Conservation (phyloP, 2,329 filamentous ascomycete genomes). For the Pseudogymnoascus sp. region DNA sequence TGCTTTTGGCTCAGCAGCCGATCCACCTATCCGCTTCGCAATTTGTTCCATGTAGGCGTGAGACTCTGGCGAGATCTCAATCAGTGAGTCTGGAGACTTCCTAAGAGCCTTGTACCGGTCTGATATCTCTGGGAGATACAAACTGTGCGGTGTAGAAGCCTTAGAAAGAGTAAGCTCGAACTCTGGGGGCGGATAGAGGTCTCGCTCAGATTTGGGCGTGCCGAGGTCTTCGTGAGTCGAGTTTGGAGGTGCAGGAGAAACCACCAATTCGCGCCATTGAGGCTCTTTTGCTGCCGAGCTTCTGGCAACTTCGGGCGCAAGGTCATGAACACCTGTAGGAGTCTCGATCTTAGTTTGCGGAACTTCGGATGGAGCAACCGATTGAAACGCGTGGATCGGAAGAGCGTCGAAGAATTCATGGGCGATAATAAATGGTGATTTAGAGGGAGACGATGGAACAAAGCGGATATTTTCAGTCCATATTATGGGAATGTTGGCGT, state of each 20-base stretch:
- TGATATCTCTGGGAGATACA: slow-evolving; percentile 76
- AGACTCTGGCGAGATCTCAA: slow-evolving; percentile 87
- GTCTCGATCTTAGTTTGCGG: slow-evolving; percentile 29
- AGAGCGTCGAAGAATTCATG: slow-evolving; percentile 99
- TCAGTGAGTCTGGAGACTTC: slow-evolving; percentile 55
- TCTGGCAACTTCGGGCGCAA: slow-evolving; percentile 21
- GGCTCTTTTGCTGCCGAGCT: slow-evolving; percentile 29
- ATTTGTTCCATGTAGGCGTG: slow-evolving; percentile 73
- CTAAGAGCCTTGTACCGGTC: slow-evolving; percentile 70
- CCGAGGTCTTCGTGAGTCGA: slow-evolving; percentile 45
- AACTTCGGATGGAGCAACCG: slow-evolving; percentile 39
- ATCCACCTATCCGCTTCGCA: slow-evolving; percentile 73
- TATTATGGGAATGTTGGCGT: slow-evolving; percentile 63
- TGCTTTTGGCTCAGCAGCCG: slow-evolving; percentile 43
- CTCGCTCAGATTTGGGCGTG: slow-evolving; percentile 43
- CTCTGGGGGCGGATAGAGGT: slow-evolving; percentile 52
- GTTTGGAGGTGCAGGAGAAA: slow-evolving; percentile 54
- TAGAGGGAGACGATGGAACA: slow-evolving; percentile 41
- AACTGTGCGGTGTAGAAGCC: slow-evolving; percentile 68
- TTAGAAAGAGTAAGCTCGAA: slow-evolving; percentile 79
- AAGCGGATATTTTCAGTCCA: slow-evolving; percentile 64
- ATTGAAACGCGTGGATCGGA: slow-evolving; percentile 90
- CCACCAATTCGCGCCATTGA: slow-evolving; percentile 78
- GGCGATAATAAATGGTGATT: slow-evolving; percentile 85
- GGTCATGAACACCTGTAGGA: slow-evolving; percentile 32